Evolutionary conservation across 202 grass and related monocot species (phyloP), one percentile per base, ranked within the genome.

Genomic region (Musa balbisiana): DNA sequence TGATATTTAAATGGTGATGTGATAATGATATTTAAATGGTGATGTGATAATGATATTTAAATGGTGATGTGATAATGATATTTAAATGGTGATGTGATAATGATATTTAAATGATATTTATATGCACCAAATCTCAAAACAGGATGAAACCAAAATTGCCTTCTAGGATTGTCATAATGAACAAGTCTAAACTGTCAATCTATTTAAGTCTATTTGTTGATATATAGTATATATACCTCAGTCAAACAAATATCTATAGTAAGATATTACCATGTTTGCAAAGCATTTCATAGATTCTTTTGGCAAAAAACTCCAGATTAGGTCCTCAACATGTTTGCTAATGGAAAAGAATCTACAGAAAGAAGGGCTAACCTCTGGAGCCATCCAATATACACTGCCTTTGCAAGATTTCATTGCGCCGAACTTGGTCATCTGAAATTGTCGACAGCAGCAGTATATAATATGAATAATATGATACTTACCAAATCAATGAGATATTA

Each of bases 351-450:
- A 73, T 27, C 11, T 26, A 55, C 16, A 54, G 5, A 26, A 59
- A 73, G 75, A 79, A 56, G 24, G 76, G 26, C 62, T 82, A 83
- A 96, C 93, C 93, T 96, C 93, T 72, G 93, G 93, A 55, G 93
- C 93, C 93, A 97, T 97, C 93, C 90, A 97, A 77, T 89, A 97
- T 82, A 90, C 86, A 77, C 90, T 97, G 87, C 93, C 93, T 87
- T 97, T 93, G 84, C 93, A 91, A 59, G 93, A 97, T 71, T 92
- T 97, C 69, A 97, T 65, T 29, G 72, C 73, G 49, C 51, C 83
- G 29, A 97, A 82, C 84, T 91, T 93, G 81, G 69, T 89, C 78
- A 87, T 88, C 93, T 97, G 88, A 62, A 82, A 86, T 21, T 74
- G 79, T 55, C 71, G 21, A 24, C 54, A 16, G 55, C 50, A 84